Percentiles rank a stretch among this genome's conserved stretches.
Conservation (phyloP, 306 rosid species). For the Echinosophora koreensis region DNA sequence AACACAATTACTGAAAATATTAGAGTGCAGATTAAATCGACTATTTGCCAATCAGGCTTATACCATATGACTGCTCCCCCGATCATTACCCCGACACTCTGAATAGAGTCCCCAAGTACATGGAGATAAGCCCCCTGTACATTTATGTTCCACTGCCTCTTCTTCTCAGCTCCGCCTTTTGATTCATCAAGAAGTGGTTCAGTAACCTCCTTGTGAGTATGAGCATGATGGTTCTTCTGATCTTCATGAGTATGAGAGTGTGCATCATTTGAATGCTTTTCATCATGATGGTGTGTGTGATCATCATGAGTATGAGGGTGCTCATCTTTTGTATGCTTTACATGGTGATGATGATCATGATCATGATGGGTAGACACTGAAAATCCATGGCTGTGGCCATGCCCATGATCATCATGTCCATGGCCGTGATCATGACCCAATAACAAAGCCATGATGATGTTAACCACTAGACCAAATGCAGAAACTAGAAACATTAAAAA, state of each 20-base stretch:
- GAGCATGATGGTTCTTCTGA: slow-evolving; percentile 43
- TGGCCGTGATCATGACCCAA: slow-evolving; percentile 83
- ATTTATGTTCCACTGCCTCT: slow-evolving; percentile 62
- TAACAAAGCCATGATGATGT: slow-evolving; percentile 72
- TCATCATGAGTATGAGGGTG: slow-evolving; percentile 57
- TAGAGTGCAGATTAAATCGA: slow-evolving; percentile 76
- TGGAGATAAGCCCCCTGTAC: slow-evolving; percentile 85
- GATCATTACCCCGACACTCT: slow-evolving; percentile 84
- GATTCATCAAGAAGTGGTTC: slow-evolving; percentile 63
- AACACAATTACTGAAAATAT: slow-evolving; percentile 70
- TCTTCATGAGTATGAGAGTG: slow-evolving; percentile 45
- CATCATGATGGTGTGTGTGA: slow-evolving; percentile 42
- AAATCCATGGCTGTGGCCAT: slow-evolving; percentile 56
- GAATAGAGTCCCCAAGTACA: slow-evolving; percentile 80
- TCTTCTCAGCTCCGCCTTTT: slow-evolving; percentile 48
- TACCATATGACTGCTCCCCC: slow-evolving; percentile 84
- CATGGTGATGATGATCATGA: slow-evolving; percentile 43
- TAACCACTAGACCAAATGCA: slow-evolving; percentile 74
- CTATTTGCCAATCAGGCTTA: slow-evolving; percentile 72
- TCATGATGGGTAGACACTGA: slow-evolving; percentile 56
- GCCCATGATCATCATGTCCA: slow-evolving; percentile 56
- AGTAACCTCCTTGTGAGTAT: slow-evolving; percentile 37
- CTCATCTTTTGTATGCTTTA: slow-evolving; percentile 44
- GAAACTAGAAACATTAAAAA: slow-evolving; percentile 72
- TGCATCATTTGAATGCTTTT: slow-evolving; percentile 40